Percentiles rank a stretch among this genome's conserved stretches.
These are phyloP conservation scores for Prunus yedoensis DNA, from an alignment of 331 rosid species.

Conservation along the genomic window DNA sequence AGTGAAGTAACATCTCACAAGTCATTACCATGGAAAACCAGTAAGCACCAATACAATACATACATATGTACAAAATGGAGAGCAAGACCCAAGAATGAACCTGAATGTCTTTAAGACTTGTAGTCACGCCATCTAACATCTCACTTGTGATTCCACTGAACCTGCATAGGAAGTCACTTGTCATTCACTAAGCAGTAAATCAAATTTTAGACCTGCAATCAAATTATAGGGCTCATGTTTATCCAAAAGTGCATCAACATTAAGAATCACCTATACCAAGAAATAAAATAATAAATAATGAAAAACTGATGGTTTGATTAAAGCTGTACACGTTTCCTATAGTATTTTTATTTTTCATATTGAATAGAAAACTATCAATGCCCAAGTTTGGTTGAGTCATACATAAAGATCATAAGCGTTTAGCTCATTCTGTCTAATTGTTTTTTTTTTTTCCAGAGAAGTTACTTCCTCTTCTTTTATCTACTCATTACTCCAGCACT, in stretches of 20 bases:
- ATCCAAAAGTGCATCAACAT: neutral
- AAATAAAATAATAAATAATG: neutral
- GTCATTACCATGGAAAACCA: slow-evolving; percentile 16
- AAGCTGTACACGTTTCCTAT: neutral
- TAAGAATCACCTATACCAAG: neutral
- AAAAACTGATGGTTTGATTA: neutral
- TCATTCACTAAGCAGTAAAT: neutral
- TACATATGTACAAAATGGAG: neutral
- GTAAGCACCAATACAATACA: slow-evolving; percentile 2
- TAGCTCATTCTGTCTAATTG: neutral
- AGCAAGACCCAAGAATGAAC: slow-evolving; percentile 38
- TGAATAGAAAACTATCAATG: neutral
- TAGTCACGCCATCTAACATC: slow-evolving; percentile 84
- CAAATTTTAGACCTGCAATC: neutral
- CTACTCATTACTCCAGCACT: too few species aligned
- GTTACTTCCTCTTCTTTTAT: neutral
- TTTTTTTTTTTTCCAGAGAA: too few species aligned
- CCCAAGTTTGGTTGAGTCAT: neutral
- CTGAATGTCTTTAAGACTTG: slow-evolving; percentile 85
- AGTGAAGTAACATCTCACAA: slow-evolving; percentile 10
- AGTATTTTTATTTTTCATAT: neutral
- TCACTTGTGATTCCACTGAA: slow-evolving; percentile 91
- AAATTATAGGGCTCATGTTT: neutral
- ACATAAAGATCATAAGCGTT: neutral
- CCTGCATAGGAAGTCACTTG: slow-evolving; percentile 44